Evolutionary conservation across 1,284 basidiomycete genomes (phyloP), one percentile per base, ranked within the genome.

Genomic region (Rhodotorula sp.): DNA sequence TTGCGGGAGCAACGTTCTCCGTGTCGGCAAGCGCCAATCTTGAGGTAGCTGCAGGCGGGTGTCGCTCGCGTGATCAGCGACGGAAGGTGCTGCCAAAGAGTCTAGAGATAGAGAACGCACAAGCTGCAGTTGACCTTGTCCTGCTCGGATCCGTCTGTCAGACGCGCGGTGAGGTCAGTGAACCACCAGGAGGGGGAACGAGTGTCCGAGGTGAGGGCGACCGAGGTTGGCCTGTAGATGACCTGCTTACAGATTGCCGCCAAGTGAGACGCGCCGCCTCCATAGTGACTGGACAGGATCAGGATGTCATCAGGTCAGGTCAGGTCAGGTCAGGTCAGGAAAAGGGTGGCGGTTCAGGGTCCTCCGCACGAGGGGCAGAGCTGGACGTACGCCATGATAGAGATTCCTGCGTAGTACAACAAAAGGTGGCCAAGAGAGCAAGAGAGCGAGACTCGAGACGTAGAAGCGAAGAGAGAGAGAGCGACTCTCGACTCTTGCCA

Each of bases 1-100:
- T 99, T 98, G 79, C 97, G 87, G 5, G 92, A 97, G 80, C 93
- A 97, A 70, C 94, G 87, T 78, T 97, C 94, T n/a, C 93, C 93
- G 81, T 97, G 93, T 50, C 93, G 87, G 82, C 93, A 97, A 67
- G 93, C 93, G 68, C 93, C 93, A 83, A 97, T 97, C 89, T 95
- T 78, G 60, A 77, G 64, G 63, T 76, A 72, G 64, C 70, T 70
- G 62, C n/a, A 19, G 15, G 26, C 31, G 26, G 8, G 48, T 48
- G 49, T 31, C 4, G 43, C n/a, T 34, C 34, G 34, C 34, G 34
- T 34, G 34, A 7, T 34, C 34, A 34, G 34, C 34, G 34, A 34
- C 2, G 34, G 18, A 28, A 28, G 10, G 2, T 5, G 47, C n/a
- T 16, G 38, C 16, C 21, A 28, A 38, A 38, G 1, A 45, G 49